Percentiles rank a stretch among this genome's conserved stretches.
phyloP scores from a whole-genome alignment of 2,329 filamentous ascomycete genomes.

The Hortaea werneckii region DNA sequence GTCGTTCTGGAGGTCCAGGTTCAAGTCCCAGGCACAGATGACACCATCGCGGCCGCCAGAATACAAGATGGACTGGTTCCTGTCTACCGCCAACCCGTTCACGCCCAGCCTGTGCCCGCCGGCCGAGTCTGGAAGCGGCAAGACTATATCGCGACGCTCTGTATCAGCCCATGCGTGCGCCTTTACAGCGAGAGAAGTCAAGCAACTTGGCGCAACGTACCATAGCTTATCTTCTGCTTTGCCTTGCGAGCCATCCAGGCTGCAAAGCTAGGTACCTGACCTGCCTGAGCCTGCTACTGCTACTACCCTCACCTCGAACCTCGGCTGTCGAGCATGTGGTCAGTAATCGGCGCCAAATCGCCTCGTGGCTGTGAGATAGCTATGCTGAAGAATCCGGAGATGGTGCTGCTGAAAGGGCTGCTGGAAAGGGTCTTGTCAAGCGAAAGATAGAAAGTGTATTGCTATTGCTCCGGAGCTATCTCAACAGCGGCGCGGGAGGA shows the following conservation, averaged over 20 bases:
- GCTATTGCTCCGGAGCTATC: no score
- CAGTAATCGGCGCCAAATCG: no score
- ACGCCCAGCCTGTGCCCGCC: constrained; percentile 81
- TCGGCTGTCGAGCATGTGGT: no score
- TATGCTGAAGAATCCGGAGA: no score
- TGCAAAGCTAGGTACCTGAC: background rate
- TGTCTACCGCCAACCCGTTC: constrained; percentile 85
- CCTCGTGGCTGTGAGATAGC: no score
- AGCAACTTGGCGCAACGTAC: constrained; percentile 23
- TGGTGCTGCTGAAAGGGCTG: no score
- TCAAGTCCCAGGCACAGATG: constrained; percentile 89
- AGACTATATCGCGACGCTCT: constrained; percentile 39
- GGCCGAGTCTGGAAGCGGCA: constrained; percentile 61
- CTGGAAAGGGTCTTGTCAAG: no score
- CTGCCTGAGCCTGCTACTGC: no score
- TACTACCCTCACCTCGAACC: no score
- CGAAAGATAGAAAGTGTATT: no score
- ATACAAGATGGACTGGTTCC: constrained; percentile 75
- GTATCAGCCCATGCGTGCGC: constrained; percentile 2
- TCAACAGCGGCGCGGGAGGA: no score
- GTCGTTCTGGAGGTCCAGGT: constrained; percentile 51
- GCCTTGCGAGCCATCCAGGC: constrained; percentile 40
- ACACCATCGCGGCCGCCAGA: constrained; percentile 92
- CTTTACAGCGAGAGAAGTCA: background rate
- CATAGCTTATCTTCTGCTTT: constrained; percentile 45